Base-by-base conservation (phyloP, 2,329 filamentous ascomycete species). In the Apiospora arundinis region DNA sequence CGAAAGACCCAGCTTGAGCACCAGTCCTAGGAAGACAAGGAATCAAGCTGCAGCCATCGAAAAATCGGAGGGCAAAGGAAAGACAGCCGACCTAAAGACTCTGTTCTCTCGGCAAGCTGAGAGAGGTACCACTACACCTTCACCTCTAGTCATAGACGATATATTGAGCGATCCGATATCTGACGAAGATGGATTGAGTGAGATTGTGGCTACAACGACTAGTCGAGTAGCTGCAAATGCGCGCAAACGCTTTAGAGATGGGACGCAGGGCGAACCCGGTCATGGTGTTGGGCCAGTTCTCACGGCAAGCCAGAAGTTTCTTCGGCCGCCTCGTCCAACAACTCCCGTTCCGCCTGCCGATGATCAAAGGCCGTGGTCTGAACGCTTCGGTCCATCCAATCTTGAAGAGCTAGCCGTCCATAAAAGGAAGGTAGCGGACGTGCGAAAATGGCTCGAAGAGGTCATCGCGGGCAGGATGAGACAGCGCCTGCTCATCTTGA, bases 371-470 rank as follows among this genome's bases (percentile, higher is more conserved):
- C 95, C 95, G 3, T 98, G 95, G 95, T 93, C 93, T 21, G 95
- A 98, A 76, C 90, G 91, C 75, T 98, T 94, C 81, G 91, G 89
- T 2, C 95, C 95, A 0, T 77, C 81, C 2, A 92, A 89, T 75
- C 81, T 98, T 16, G 91, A 95, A 21, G 95, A 98, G 82, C 85
- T 99, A 65, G 95, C 93, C 0, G 95, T 99, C 23, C 95, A 99
- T 81, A 98, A 97, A 84, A 96, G 90, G 77, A 99, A 99, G 81
- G 93, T 98, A 7, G 83, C 90, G 2, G 95, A 98, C 82, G 95
- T 98, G 65, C 89, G 91, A 72, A 87, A 84, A 72, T 98, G 96
- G 95, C 84, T 99, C 45, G 90, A 93, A 60, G 89, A 92, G 78
- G 93, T 94, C 23, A 88, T 94, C 73, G 81, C 82, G 37, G 93